These are phyloP conservation scores for Vicia villosa DNA, from an alignment of 306 rosid genomes.

Conservation along the genomic window DNA sequence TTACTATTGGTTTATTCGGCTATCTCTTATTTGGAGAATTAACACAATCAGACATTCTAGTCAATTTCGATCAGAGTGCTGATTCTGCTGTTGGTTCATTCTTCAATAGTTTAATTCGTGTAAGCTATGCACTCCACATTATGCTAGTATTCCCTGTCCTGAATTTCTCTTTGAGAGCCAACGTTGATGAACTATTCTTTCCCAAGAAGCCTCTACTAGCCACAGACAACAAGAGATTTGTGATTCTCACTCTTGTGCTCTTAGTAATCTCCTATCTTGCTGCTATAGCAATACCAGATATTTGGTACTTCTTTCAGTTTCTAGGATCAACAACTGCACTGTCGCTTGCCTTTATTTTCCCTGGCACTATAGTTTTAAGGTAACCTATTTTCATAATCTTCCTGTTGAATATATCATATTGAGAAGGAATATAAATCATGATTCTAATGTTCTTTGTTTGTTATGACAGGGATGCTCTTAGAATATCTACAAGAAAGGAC, in stretches of 20 bases:
- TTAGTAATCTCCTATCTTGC: constrained; percentile 67
- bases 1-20: constrained; percentile 76
- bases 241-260: constrained; percentile 55
- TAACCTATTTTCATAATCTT: constrained; percentile 33
- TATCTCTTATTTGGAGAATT: constrained; percentile 89
- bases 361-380: constrained; percentile 81
- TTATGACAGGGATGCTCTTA: constrained; percentile 64
- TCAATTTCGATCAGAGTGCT: constrained; percentile 72
- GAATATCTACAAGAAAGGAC: constrained; percentile 71
- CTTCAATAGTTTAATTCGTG: constrained; percentile 65
- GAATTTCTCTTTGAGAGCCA: constrained; percentile 83
- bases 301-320: constrained; percentile 91
- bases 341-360: constrained; percentile 89
- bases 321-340: constrained; percentile 86
- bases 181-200: constrained; percentile 79
- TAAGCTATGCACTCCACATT: constrained; percentile 88
- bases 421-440: constrained; percentile 19
- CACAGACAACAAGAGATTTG: constrained; percentile 70
- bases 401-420: not conserved
- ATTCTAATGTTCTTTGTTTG: constrained; percentile 18
- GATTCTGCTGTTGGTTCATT: constrained; percentile 62
- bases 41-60: constrained; percentile 71
- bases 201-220: constrained; percentile 55
- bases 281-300: constrained; percentile 83
- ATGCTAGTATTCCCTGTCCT: constrained; percentile 85